Base-by-base conservation (phyloP, 208 protist species). In the Jaenimonas drosophilae region DNA sequence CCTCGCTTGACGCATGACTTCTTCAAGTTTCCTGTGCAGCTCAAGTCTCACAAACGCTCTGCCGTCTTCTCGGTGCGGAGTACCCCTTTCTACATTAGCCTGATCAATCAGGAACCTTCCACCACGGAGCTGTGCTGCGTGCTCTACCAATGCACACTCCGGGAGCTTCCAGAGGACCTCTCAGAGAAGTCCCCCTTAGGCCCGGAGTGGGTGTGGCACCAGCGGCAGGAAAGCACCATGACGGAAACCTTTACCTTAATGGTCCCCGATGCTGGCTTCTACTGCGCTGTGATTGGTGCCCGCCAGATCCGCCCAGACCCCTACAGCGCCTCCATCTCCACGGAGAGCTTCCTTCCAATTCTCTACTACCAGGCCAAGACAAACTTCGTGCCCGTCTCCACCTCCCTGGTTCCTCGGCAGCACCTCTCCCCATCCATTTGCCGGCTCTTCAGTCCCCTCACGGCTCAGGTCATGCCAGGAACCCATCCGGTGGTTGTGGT, bases 191-290 rank as follows among this genome's bases (percentile, higher is more conserved):
- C 45, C 1, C 36, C 56, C 16, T 59, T 93, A 7, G 66, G 65
- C 19, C 68, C 67, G 1, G 59, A 84, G 52, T 90, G 80, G 75
- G 62, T 87, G 31, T 94, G 80, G 75, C 77, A 94, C 19, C 77
- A 88, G 54, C 78, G 81, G 14, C 56, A 74, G 11, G 80, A 94
- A 49, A 53, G 41, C 2, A 67, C 49, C 26, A 42, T 52, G 25
- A 43, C 39, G 2, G 73, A 88, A 45, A 90, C 79, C 6, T 94
- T 94, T 44, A 89, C 80, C 16, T 34, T 91, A 17, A 82, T 81
- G 43, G 72, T 84, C 32, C 85, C 81, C 14, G 64, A 77, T 47
- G 57, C 52, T 3, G 81, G 81, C 31, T 82, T 75, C 57, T 91
- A 91, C 55, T 64, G 59, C 26, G 43, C 77, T 3, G 70, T 90